phyloP scores from a whole-genome alignment of 2,329 filamentous ascomycete genomes.

The Bisporella sp. region DNA sequence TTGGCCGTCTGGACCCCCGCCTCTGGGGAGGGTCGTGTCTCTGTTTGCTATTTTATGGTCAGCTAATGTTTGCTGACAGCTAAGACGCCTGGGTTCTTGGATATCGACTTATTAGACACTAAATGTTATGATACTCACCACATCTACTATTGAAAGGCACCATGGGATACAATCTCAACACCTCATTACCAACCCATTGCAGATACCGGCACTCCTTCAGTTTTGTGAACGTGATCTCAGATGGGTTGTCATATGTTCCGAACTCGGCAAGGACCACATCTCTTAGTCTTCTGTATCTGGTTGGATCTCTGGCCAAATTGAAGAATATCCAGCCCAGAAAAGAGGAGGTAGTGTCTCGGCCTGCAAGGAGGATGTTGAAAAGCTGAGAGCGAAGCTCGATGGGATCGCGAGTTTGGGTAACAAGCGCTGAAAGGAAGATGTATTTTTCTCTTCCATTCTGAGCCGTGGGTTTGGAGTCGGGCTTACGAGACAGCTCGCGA shows the following conservation, averaged over 20 bases:
- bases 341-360: conserved; percentile 50
- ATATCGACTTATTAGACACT: no score
- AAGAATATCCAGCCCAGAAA: conserved; percentile 43
- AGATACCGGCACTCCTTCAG: conserved; percentile 25
- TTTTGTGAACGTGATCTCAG: conserved; percentile 19
- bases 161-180: conserved; percentile 45
- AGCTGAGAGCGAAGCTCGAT: conserved; percentile 42
- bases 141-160: conserved; percentile 46
- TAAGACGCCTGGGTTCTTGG: no score
- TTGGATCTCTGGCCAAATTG: conserved; percentile 33
- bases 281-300: conserved; percentile 37
- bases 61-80: no score
- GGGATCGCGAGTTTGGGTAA: conserved; percentile 38
- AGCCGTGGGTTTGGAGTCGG: conserved; percentile 25
- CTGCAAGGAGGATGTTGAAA: conserved; percentile 48
- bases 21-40: conserved; percentile 33
- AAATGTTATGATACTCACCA: conserved; percentile 11
- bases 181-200: conserved; percentile 26
- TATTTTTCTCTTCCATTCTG: conserved; percentile 24
- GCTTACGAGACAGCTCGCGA: conserved; percentile 24
- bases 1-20: conserved; percentile 29
- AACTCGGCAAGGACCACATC: conserved; percentile 31
- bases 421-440: conserved; percentile 50
- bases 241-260: conserved; percentile 25
- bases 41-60: conserved; percentile 25